Evolutionary conservation across 208 protist genomes (phyloP), one percentile per base, ranked within the genome.

Genomic region (Trypanosoma caninum): DNA sequence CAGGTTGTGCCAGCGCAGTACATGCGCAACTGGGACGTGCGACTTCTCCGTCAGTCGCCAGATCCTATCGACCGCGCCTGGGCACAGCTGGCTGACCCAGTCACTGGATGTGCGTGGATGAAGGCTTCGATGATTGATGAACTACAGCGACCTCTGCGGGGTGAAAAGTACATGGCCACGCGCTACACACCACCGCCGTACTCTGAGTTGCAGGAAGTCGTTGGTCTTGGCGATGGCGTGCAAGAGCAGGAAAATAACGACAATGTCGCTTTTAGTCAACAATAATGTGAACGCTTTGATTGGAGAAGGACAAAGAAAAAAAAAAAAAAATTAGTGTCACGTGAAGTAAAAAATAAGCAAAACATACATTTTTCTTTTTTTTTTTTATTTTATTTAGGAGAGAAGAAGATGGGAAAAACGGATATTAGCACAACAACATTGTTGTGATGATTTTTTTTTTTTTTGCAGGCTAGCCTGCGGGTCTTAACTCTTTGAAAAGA

Each of bases 21-120:
- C 77, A 84, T 96, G 80, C 71, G 74, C 11, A 74, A 90, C 50
- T 96, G 87, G 85, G 90, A 96, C 30, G 14, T 54, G 8, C 68
- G 70, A 8, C 68, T 96, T 52, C 75, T 96, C 65, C 79, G 82
- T 20, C 84, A 91, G 69, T 93, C 84, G 14, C 87, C 90, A 4
- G 90, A 96, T 61, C 83, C 84, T 2, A 94, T 96, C 45, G 90
- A 96, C 58, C 82, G 90, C 27, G 80, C 78, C 6, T 96, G 90
- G 90, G 78, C 90, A 5, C 74, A 81, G 64, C 58, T 78, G 20
- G 90, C 87, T 25, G 71, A 96, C 64, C 86, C 87, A 2, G 65
- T 74, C 40, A 96, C 90, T 7, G 90, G 90, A 42, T 91, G 82
- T 59, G 90, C 84, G 51, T 96, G 90, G 90, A 80, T 96, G 82